Evolutionary conservation across 306 rosid genomes (phyloP).

Genomic region (Sicyos edulis): DNA sequence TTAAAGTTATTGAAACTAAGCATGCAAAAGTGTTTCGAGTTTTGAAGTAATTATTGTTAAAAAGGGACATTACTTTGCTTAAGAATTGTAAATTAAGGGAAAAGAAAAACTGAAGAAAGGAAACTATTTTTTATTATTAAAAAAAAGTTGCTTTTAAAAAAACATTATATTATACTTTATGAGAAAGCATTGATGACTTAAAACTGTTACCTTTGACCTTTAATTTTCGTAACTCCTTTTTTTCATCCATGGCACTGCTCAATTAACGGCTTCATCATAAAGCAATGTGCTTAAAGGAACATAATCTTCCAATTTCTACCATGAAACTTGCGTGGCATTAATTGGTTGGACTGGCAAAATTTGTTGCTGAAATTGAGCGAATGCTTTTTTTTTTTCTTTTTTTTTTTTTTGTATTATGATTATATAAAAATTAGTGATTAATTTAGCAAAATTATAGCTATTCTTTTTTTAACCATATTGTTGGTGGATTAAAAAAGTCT

Average conservation of each 20-base stretch:
- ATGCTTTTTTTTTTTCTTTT: too few relatives aligned
- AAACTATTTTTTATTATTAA: neutral
- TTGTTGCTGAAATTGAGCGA: neutral
- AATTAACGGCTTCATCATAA: neutral
- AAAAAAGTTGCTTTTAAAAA: neutral
- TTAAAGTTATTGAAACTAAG: neutral
- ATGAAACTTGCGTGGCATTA: neutral
- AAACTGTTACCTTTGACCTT: constrained; percentile 8
- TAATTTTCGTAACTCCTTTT: neutral
- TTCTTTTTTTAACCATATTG: neutral
- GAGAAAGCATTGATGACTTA: neutral
- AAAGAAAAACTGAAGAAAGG: neutral
- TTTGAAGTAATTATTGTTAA: neutral
- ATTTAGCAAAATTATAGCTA: neutral
- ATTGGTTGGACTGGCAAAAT: neutral
- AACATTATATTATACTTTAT: neutral
- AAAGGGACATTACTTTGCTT: constrained; percentile 3
- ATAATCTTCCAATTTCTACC: neutral
- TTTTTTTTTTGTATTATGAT: neutral
- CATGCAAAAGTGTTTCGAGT: neutral
- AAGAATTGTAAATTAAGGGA: neutral
- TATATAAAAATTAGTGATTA: neutral
- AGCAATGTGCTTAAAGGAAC: neutral
- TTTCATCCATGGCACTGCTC: neutral
- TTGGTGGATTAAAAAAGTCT: neutral